Percentiles rank a stretch among this genome's conserved stretches.
These are phyloP conservation scores for Penicillium sp. DNA, from an alignment of 2,329 filamentous ascomycete genomes.

Conservation along the genomic window DNA sequence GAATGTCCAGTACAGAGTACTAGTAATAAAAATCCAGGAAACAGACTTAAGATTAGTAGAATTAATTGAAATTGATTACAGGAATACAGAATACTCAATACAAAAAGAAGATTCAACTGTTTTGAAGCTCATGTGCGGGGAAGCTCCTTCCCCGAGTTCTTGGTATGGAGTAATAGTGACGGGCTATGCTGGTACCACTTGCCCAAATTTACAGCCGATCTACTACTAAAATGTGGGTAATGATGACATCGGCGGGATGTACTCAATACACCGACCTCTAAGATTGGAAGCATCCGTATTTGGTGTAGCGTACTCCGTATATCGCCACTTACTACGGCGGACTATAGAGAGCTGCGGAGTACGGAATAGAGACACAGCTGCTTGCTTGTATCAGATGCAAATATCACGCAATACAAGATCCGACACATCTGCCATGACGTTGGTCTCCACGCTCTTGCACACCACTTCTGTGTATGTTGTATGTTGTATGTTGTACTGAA, in stretches of 20 bases:
- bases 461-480: background rate
- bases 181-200: background rate
- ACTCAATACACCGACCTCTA: background rate
- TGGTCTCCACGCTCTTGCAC: background rate
- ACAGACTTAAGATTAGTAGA: background rate
- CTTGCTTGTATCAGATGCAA: background rate
- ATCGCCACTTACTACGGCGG: background rate
- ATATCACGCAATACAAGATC: background rate
- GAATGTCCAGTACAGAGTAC: background rate
- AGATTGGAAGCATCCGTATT: background rate
- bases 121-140: slow-evolving; percentile 13
- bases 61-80: background rate
- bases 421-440: background rate
- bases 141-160: slow-evolving; percentile 8
- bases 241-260: slow-evolving; percentile 12
- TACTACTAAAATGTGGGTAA: slow-evolving; percentile 3
- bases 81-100: background rate
- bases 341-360: background rate
- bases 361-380: background rate
- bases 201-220: background rate
- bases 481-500: too few species aligned
- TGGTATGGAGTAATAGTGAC: slow-evolving; percentile 4
- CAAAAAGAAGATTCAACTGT: background rate
- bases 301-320: background rate
- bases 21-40: background rate